Conservation (phyloP, 352 stramenopile species). For the Globisporangium nodosum region DNA sequence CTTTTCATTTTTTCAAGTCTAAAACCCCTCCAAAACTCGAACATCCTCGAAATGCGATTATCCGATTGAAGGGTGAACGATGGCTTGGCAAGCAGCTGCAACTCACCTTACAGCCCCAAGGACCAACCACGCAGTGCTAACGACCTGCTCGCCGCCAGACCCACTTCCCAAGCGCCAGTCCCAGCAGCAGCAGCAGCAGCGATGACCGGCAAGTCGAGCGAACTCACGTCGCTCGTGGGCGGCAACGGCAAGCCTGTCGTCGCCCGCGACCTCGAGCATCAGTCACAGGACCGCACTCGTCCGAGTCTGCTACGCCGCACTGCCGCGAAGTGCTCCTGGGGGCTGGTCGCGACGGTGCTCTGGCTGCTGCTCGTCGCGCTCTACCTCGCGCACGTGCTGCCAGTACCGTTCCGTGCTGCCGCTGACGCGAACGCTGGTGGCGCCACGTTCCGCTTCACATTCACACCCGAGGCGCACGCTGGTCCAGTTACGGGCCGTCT, state of each 20-base stretch:
- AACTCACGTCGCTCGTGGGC: constrained; percentile 12
- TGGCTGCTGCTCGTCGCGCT: constrained; percentile 4
- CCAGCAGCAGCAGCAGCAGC: neutral
- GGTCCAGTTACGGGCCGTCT: constrained; percentile 30
- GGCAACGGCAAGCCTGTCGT: neutral
- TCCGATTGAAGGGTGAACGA: no score
- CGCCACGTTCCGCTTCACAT: constrained; percentile 21
- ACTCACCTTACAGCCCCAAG: no score
- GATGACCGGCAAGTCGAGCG: constrained; percentile 9
- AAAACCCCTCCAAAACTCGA: no score
- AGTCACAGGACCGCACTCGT: neutral
- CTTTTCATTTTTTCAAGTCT: no score
- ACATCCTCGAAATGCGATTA: no score
- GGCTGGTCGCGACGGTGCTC: constrained; percentile 7
- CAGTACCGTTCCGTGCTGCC: neutral
- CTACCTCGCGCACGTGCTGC: constrained; percentile 7
- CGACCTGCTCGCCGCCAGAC: no score
- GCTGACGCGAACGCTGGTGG: neutral
- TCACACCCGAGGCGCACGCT: constrained; percentile 16
- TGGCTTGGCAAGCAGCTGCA: no score
- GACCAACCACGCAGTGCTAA: no score
- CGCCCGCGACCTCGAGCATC: neutral
- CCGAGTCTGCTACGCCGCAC: neutral
- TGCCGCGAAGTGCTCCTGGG: constrained; percentile 9
- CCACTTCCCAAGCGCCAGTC: no score